Evolutionary conservation across 768 basidiomycete species (phyloP), one percentile per base, ranked within the genome.

Genomic region (Scleroderma bovista): DNA sequence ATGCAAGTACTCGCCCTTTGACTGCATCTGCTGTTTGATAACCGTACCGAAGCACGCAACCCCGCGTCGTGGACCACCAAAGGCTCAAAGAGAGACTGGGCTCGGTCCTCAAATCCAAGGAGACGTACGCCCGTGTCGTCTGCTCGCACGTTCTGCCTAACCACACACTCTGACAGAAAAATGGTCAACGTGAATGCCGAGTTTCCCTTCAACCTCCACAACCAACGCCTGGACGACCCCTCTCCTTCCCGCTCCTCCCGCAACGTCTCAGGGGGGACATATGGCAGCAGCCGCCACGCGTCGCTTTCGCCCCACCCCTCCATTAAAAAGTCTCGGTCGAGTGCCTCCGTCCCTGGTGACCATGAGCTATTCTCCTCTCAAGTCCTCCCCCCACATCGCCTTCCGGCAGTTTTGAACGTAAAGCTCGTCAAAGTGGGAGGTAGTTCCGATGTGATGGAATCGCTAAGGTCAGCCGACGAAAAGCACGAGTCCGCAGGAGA

Each of bases 171-270:
- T 50, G 24, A 31, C 62, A 86, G 83, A 29, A 83, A 78, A 74
- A 85, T 86, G 84, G 83, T 86, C 55, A 84, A 84, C 49, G 75
- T 86, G 13, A 75, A 75, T 48, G 76, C 79, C 2, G 74, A 72
- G 20, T 70, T 79, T 23, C 83, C 83, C 0, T 85, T 86, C 67
- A 79, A 80, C 58, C 69, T 84, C 8, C 76, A 76, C 52, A 76
- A 77, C 60, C 67, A 69, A 26, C 47, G 44, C 9, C 51, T 61
- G 24, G 60, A 50, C 16, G 63, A 65, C 3, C 56, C 60, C 24
- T 62, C 67, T 3, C 52, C 57, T n/a, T 54, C 56, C 33, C 62
- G 56, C 2, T 63, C 65, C 46, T 61, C 64, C 23, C 68, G 68
- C 40, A 67, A 69, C 51, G 57, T 66, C 33, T 73, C 72, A 16